phyloP scores from a whole-genome alignment of 352 stramenopile genomes.

The Globisporangium heterothallicum region DNA sequence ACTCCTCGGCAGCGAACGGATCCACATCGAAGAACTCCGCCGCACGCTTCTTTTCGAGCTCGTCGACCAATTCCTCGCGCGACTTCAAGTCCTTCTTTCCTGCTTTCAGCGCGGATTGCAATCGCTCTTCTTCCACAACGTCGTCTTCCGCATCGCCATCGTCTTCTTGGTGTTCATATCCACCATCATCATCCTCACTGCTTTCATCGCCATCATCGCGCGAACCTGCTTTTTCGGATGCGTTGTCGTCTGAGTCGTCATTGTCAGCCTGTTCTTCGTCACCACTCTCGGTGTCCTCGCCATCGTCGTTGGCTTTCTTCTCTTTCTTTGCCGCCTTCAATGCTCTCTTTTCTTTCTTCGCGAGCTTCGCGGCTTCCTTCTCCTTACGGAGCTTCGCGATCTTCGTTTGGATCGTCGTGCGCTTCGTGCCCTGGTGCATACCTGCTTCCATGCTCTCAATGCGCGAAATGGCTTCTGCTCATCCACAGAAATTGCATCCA shows the following conservation, averaged over 20 bases:
- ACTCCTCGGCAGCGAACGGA: constrained; percentile 69
- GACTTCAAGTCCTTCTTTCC: constrained; percentile 44
- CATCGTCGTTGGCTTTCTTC: constrained; percentile 13
- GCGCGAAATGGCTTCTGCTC: constrained; percentile 68
- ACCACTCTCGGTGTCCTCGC: constrained; percentile 13
- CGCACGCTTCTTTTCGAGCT: constrained; percentile 75
- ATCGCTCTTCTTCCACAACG: constrained; percentile 70
- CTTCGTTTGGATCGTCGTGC: constrained; percentile 81
- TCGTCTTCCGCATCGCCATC: constrained; percentile 51
- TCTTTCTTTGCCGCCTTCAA: constrained; percentile 33
- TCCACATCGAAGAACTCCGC: constrained; percentile 81
- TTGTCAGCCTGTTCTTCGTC: constrained; percentile 15
- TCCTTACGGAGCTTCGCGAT: constrained; percentile 81
- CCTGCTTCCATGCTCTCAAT: constrained; percentile 73
- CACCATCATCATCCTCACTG: constrained; percentile 21
- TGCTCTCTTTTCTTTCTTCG: constrained; percentile 49
- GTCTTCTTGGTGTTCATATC: constrained; percentile 29
- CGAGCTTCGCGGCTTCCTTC: constrained; percentile 53
- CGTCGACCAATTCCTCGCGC: constrained; percentile 61
- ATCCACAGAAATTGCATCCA: not conserved
- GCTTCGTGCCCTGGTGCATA: constrained; percentile 54
- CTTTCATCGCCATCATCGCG: constrained; percentile 10
- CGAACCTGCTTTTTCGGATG: not conserved
- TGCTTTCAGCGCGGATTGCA: constrained; percentile 62
- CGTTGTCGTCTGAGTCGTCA: constrained; percentile 26